Percentiles rank a stretch among this genome's conserved stretches.
Conservation (phyloP, 371 early-diverging fungal species). For the Actinomortierella ambigua region DNA sequence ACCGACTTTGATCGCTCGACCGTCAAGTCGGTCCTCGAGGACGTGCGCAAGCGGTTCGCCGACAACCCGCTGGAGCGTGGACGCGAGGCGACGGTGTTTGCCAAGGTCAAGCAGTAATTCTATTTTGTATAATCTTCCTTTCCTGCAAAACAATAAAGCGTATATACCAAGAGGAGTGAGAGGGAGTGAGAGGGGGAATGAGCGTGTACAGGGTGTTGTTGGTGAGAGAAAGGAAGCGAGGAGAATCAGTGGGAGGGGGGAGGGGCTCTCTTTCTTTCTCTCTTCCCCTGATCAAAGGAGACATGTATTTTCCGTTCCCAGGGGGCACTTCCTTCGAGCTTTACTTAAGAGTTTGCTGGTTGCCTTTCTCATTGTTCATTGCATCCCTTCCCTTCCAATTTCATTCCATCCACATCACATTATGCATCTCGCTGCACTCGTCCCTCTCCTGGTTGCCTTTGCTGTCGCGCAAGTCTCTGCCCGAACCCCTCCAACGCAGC, state of each 20-base stretch:
- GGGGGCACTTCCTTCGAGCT: too few species aligned
- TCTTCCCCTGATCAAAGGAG: too few species aligned
- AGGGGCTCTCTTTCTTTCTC: too few species aligned
- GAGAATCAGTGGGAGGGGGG: too few species aligned
- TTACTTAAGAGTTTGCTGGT: too few species aligned
- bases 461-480: conserved; percentile 6
- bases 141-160: too few species aligned
- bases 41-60: conserved; percentile 62
- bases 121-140: not conserved
- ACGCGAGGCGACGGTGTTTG: conserved; percentile 34
- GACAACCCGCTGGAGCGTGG: conserved; percentile 38
- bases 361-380: too few species aligned
- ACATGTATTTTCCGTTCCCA: too few species aligned
- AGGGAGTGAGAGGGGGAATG: too few species aligned
- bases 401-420: not conserved
- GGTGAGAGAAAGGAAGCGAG: too few species aligned
- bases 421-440: not conserved
- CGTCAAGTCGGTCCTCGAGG: conserved; percentile 81
- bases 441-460: not conserved
- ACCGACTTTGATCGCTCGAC: conserved; percentile 80
- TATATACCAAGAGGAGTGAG: too few species aligned
- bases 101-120: conserved; percentile 32
- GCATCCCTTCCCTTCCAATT: not conserved
- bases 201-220: too few species aligned
- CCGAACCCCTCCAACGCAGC: conserved; percentile 40